These are phyloP conservation scores for Salix exigua DNA, from an alignment of 345 rosid genomes.

Conservation along the genomic window DNA sequence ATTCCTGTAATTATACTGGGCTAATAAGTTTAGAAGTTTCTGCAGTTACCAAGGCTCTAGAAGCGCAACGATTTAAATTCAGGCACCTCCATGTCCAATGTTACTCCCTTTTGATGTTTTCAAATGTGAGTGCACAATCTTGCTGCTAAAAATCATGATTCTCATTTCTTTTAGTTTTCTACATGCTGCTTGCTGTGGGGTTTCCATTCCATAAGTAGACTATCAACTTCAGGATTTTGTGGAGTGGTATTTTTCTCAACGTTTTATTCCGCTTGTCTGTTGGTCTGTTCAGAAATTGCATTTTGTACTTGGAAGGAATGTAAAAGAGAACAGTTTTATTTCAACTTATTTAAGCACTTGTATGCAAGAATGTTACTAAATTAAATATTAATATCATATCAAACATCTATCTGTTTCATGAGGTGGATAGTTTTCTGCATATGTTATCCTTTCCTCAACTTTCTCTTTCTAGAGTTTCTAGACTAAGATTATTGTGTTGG, in stretches of 20 bases:
- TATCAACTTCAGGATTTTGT: background rate
- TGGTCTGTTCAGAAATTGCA: background rate
- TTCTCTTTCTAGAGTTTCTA: no score
- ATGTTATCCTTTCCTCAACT: no score
- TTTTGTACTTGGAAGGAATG: background rate
- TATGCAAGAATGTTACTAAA: background rate
- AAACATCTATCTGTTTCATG: no score
- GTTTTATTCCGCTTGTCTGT: background rate
- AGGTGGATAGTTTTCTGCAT: no score
- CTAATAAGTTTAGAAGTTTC: slow-evolving; percentile 48
- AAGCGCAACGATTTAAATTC: slow-evolving; percentile 67
- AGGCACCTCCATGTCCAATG: slow-evolving; percentile 65
- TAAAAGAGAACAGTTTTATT: background rate
- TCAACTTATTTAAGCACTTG: background rate
- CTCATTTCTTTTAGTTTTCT: background rate
- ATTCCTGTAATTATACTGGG: slow-evolving; percentile 32
- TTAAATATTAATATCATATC: no score
- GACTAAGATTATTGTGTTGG: no score
- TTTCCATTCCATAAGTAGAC: background rate
- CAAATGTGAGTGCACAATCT: slow-evolving; percentile 42
- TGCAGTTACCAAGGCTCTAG: slow-evolving; percentile 47
- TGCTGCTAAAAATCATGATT: background rate
- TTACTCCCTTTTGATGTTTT: slow-evolving; percentile 56
- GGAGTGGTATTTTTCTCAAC: background rate
- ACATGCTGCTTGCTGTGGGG: background rate